Base-by-base conservation (phyloP, 805 yeast species). In the Kuraishia molischiana region DNA sequence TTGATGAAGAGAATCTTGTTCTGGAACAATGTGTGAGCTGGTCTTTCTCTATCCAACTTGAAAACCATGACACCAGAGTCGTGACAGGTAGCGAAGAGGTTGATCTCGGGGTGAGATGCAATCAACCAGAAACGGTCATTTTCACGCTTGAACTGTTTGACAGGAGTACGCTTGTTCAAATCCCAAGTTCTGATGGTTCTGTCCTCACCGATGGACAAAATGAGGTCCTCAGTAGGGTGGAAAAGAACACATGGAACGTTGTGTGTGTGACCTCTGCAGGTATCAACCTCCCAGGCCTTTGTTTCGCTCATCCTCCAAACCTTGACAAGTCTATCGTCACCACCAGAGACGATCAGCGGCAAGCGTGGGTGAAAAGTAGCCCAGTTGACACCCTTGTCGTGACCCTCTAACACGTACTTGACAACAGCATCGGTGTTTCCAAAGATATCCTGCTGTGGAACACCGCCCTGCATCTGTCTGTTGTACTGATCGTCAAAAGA, bases 251-350 rank as follows among this genome's bases (percentile, higher is more conserved):
- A 70, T 37, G 87, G 78, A 37, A 92, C 95, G 57, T 85, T 87
- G 54, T 89, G 89, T 21, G 95, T 85, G 61, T 92, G 99, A 40
- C 98, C 98, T 54, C 98, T 77, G 61, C 97, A 90, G 20, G 97
- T 85, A 58, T 92, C 99, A 42, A 94, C 95, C 61, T 94, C 98
- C 97, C 97, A 92, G 19, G 98, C 98, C 62, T 89, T 86, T 28
- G 95, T 79, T 48, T 92, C 96, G 52, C 87, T 79, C 96, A 87
- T 86, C 63, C 97, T 76, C 98, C 98, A 92, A 46, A 94, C 68
- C 61, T 90, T 90, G 40, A 92, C 85, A 46, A 90, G 79, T 48
- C 97, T 76, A 57, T 92, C 99, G 58, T 92, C 99, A 59, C 94
- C 94, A 51, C 90, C 95, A 14, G 96, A 85, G 15, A 89, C 95